Base-by-base conservation (phyloP, 2,329 filamentous ascomycete genomes). In the Calonectria pteridis region DNA sequence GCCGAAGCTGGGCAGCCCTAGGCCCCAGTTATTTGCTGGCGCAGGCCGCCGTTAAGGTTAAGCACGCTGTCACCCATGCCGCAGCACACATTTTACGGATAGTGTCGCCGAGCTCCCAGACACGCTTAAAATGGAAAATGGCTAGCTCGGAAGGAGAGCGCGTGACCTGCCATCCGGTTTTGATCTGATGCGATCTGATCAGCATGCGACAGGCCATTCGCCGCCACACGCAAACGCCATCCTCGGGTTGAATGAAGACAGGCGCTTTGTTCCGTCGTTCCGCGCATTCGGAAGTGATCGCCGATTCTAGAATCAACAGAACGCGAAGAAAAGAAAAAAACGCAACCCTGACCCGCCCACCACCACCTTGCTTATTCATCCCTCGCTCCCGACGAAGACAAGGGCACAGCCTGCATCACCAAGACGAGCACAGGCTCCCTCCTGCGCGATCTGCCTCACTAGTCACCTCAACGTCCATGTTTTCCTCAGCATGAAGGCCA, bases 1-100 rank as follows among this genome's bases (percentile, higher is more conserved):
- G 29, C 59, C 59, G 59, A 64, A 64, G 59, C 59, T 64, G 59
- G 28, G 59, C 59, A 64, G 59, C 59, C 59, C 59, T 64, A 64
- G 59, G 59, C 59, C 59, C 59, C 59, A 49, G 26, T 64, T 64
- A 49, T 64, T 64, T 64, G n/a, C 59, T 40, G 37, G 40, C 46
- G 37, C 28, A 43, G 37, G 37, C 26, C 59, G 59, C 59, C 59
- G 40, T 64, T 64, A 64, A 64, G 59, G 59, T 64, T 64, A 64
- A 64, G 59, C 59, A 62, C 28, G 4, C 26, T 43, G 9, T 2
- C 13, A 20, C 59, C 59, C 59, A 23, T 64, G 37, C 35, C 26
- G 28, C 50, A 55, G 33, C 35, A 26, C 31, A 26, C 43, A 46
- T 28, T 40, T 43, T 64, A n/a, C 29, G 37, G 55, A 35, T 62